Percentiles rank a stretch among this genome's conserved stretches.
phyloP scores from a whole-genome alignment of 169 alveolate species.

The Plasmodium blacklocki region DNA sequence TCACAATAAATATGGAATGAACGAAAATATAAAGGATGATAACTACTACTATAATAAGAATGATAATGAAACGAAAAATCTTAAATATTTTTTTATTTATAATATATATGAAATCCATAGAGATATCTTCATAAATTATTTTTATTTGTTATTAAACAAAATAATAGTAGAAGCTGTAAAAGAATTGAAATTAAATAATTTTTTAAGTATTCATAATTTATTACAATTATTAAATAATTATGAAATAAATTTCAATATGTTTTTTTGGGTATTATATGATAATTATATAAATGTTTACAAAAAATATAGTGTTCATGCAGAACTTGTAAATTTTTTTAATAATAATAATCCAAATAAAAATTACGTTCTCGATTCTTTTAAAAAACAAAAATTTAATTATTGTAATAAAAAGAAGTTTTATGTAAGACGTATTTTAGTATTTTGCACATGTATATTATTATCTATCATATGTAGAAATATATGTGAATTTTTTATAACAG shows the following conservation, averaged over 20 bases:
- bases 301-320: constrained; percentile 64
- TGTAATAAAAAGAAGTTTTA: constrained; percentile 61
- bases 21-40: constrained; percentile 10
- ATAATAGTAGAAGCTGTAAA: constrained; percentile 49
- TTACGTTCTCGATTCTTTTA: constrained; percentile 37
- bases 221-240: constrained; percentile 64
- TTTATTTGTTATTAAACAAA: constrained; percentile 35
- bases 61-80: constrained; percentile 20
- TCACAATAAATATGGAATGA: neutral
- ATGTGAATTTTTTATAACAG: constrained; percentile 42
- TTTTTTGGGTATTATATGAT: constrained; percentile 63
- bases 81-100: constrained; percentile 20
- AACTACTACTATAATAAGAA: constrained; percentile 2
- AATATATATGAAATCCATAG: constrained; percentile 44
- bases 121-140: constrained; percentile 63
- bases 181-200: constrained; percentile 56
- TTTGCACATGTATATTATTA: constrained; percentile 51
- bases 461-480: constrained; percentile 58
- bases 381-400: constrained; percentile 47
- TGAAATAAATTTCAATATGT: constrained; percentile 41
- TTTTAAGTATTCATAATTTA: constrained; percentile 41
- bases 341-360: constrained; percentile 53
- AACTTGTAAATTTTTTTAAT: constrained; percentile 60
- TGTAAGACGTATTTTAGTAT: constrained; percentile 37
- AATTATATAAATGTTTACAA: constrained; percentile 66